These are phyloP conservation scores for Tripterygium wilfordii DNA, from an alignment of 177 flowering plant species.

Conservation along the genomic window DNA sequence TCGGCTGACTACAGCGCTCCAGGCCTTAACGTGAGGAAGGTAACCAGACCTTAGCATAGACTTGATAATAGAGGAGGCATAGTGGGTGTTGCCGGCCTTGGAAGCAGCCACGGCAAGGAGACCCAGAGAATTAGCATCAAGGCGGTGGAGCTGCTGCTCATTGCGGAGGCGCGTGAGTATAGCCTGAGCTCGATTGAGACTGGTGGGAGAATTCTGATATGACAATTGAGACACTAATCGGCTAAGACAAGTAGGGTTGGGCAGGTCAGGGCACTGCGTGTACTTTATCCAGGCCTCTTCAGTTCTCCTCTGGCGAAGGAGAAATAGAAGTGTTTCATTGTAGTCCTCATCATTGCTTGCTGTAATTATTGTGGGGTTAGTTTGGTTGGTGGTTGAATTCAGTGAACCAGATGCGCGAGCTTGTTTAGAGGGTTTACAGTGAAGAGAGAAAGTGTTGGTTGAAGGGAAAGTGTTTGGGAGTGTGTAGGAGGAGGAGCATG, in stretches of 20 bases:
- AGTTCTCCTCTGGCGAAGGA: slow-evolving; percentile 76
- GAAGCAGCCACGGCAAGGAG: slow-evolving; percentile 81
- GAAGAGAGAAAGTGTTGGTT: slow-evolving; percentile 2
- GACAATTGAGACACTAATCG: slow-evolving; percentile 78
- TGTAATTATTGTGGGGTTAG: slow-evolving; percentile 18
- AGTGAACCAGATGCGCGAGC: slow-evolving; percentile 9
- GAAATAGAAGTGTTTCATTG: slow-evolving; percentile 49
- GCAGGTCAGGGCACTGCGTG: slow-evolving; percentile 45
- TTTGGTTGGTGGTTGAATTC: slow-evolving; percentile 16
- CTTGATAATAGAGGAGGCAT: slow-evolving; percentile 70
- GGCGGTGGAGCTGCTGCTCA: slow-evolving; percentile 81
- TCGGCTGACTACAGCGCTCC: slow-evolving; percentile 89
- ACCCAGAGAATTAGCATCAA: slow-evolving; percentile 89
- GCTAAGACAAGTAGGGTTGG: slow-evolving; percentile 78
- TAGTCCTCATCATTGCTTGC: slow-evolving; percentile 2
- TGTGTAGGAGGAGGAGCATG: slow-evolving; percentile 7
- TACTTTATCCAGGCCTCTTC: slow-evolving; percentile 78
- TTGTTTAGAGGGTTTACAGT: slow-evolving; percentile 8
- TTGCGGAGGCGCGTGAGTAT: slow-evolving; percentile 79
- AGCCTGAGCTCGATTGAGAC: slow-evolving; percentile 74
- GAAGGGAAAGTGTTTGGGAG: neutral
- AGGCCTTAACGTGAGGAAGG: slow-evolving; percentile 91
- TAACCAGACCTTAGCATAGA: slow-evolving; percentile 90
- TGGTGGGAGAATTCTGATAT: slow-evolving; percentile 46
- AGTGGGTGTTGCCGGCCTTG: slow-evolving; percentile 58